Base-by-base conservation (phyloP, 257 asterid genomes). In the Vinca minor region DNA sequence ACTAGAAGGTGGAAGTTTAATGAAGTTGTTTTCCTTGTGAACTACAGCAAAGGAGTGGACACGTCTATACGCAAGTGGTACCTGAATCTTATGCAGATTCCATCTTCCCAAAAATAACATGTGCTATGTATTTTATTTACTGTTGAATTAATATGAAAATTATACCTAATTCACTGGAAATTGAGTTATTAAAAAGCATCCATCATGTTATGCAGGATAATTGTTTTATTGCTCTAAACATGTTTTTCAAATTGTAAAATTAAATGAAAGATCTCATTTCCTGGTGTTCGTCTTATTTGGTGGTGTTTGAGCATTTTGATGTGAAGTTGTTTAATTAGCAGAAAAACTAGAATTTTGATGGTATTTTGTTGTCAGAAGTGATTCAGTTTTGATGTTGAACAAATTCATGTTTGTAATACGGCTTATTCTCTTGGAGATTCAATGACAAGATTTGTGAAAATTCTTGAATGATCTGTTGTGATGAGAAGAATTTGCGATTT, bases 31-130 rank as follows among this genome's bases (percentile, higher is more conserved):
- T 62, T 38, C 45, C 13, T 70, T 62, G 15, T 62, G 60, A 65
- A 28, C n/a, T 78, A 81, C 86, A 83, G 89, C 89, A 5, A 83
- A 93, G 79, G 97, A 89, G 73, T 93, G 99, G 99, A 87, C 97
- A 10, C 87, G 94, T 47, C 77, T 85, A 63, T 93, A 89, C 71
- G 99, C 99, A 63, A 89, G 93, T 69, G 97, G 96, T 26, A 89
- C 91, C 0, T 93, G 83, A 85, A 64, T 70, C 28, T 63, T 23
- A 15, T 45, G 61, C 59, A 58, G 71, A 61, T 57, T 10, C 48
- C 68, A 42, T 67, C 63, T 47, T 54, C 38, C 20, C 36, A 5
- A 35, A 59, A 74, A 71, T 72, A 68, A 68, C 77, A 67, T 64
- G 52, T 66, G 76, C 64, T 68, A 63, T 83, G 80, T 85, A 81